These are phyloP conservation scores for Pelagomonas calceolata DNA, from an alignment of 108 stramenopile species.

Conservation along the genomic window DNA sequence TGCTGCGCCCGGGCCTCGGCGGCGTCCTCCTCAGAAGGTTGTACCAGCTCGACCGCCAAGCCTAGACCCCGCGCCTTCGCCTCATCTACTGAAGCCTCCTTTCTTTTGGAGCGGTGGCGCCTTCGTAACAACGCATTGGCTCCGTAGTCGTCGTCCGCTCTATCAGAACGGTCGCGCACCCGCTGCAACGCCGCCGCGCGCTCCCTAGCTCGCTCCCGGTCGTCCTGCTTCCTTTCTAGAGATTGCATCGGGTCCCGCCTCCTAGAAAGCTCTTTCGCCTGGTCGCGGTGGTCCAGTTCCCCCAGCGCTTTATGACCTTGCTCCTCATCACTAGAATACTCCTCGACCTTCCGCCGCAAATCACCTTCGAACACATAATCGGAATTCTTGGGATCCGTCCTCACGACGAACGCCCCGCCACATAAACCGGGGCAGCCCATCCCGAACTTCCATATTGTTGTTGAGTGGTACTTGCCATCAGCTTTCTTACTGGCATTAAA, in stretches of 20 bases:
- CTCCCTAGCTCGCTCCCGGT: not conserved
- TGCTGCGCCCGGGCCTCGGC: not conserved
- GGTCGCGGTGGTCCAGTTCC: not conserved
- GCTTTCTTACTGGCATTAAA: conserved; percentile 43
- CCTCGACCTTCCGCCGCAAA: conserved; percentile 13
- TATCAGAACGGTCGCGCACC: not conserved
- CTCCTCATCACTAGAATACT: not conserved
- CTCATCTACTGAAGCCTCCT: not conserved
- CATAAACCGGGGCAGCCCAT: conserved; percentile 42
- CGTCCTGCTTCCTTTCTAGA: not conserved
- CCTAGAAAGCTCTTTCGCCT: not conserved
- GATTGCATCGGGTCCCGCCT: not conserved
- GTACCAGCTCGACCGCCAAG: not conserved
- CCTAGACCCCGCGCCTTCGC: not conserved
- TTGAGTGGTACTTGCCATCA: conserved; percentile 37
- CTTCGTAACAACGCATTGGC: not conserved
- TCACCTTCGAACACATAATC: conserved; percentile 37
- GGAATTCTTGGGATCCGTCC: conserved; percentile 37
- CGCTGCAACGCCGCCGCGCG: not conserved
- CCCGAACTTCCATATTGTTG: conserved; percentile 34
- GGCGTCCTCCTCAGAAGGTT: not conserved
- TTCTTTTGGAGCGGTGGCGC: not conserved
- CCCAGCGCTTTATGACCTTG: not conserved
- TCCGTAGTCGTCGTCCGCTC: not conserved
- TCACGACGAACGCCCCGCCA: conserved; percentile 19